Conservation (phyloP, 257 asterid species). For the Rubia yunnanensis region DNA sequence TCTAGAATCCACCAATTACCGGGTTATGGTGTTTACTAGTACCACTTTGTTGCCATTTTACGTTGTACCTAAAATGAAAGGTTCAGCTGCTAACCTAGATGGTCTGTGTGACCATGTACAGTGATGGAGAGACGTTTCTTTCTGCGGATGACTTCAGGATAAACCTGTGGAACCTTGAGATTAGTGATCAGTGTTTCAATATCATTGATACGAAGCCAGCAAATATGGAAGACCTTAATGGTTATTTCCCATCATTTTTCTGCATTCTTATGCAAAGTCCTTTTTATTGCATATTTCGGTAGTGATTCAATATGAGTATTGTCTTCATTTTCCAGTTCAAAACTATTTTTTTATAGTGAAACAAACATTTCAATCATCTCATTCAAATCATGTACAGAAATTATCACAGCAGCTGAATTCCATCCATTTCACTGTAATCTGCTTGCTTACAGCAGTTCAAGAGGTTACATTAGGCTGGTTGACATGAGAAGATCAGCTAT, state of each 20-base stretch:
- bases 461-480: conserved; percentile 62
- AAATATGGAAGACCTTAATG: conserved; percentile 72
- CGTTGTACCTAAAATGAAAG: not conserved
- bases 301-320: not conserved
- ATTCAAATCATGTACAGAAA: conserved; percentile 43
- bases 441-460: conserved; percentile 74
- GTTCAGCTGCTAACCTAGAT: not conserved
- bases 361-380: too few relatives aligned
- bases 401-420: conserved; percentile 68
- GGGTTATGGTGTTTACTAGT: not conserved
- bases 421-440: conserved; percentile 75
- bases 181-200: conserved; percentile 65
- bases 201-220: conserved; percentile 68
- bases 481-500: conserved; percentile 79
- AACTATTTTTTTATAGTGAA: not conserved
- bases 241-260: conserved; percentile 21
- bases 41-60: not conserved
- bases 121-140: conserved; percentile 81
- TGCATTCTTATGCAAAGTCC: not conserved
- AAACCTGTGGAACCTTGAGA: conserved; percentile 76
- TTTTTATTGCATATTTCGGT: too few relatives aligned
- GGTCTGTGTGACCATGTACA: conserved; percentile 19
- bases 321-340: too few relatives aligned
- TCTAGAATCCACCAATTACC: not conserved
- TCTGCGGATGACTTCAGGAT: conserved; percentile 79